Evolutionary conservation across 805 yeast species (phyloP), one percentile per base, ranked within the genome.

Genomic region (Kluyveromyces starmeri): DNA sequence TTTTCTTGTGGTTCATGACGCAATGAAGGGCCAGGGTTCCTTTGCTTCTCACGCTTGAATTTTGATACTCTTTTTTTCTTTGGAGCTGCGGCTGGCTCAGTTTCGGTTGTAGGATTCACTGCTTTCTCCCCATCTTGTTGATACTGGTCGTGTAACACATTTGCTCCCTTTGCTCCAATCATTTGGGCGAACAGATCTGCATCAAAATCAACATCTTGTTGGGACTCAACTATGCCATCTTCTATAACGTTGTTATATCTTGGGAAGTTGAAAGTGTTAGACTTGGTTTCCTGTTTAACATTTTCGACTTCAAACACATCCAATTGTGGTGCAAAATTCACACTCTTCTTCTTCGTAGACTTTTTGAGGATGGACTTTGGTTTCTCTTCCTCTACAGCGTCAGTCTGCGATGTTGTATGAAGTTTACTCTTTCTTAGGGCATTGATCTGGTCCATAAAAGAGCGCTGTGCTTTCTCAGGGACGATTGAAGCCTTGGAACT

Each of bases 281-380:
- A 39, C 38, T 42, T 51, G 6, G 55, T 58, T 26, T 53, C 59
- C 8, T 43, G 43, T 34, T 58, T 58, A 19, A 53, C 35, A 37
- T 44, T 58, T 36, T 56, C 59, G 12, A 58, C 53, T 38, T 56
- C 61, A 34, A 46, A 46, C 14, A 58, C 47, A 37, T 56, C 58
- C 7, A 57, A 42, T n/a, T 39, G 34, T 4, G 47, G 27, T 2
- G 62, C 63, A 40, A 58, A 58, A 3, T 56, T 53, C 25, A 58
- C 61, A 27, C 35, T 38, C 32, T 56, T 58, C 24, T 46, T 45
- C 3, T 37, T 35, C 17, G 36, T 19, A 9, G 14, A 30, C 7
- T 31, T 32, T 28, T 40, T 34, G 7, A 37, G 18, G 11, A 37
- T 37, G 11, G 43, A 32, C 26, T 34, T 34, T 14, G 16, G n/a